Conservation (phyloP, 108 stramenopile genomes). For the Nitzschia palea region DNA sequence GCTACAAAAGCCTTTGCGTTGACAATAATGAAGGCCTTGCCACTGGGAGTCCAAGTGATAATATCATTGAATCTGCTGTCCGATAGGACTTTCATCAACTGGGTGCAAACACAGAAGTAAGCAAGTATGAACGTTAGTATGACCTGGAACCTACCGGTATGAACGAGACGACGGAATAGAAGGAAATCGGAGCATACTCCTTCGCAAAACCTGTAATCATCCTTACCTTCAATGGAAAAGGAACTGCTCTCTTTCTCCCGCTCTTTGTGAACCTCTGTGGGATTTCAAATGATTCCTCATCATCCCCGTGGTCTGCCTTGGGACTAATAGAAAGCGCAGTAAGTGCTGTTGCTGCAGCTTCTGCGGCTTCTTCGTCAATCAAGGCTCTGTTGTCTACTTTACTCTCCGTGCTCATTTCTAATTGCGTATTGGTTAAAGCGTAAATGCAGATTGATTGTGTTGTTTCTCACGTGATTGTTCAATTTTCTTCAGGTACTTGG, state of each 20-base stretch:
- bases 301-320: not conserved
- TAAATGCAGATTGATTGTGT: constrained; percentile 2
- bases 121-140: too few species aligned
- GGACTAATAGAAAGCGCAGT: constrained; percentile 4
- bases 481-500: too few species aligned
- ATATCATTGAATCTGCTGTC: constrained; percentile 33
- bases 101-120: not conserved
- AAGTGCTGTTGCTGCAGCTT: constrained; percentile 9
- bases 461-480: too few species aligned
- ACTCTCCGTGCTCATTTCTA: not conserved
- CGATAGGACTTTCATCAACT: constrained; percentile 58
- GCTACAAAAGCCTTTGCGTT: constrained; percentile 41
- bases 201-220: too few species aligned
- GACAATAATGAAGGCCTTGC: constrained; percentile 51
- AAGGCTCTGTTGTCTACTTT: not conserved
- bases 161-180: not conserved
- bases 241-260: constrained; percentile 41
- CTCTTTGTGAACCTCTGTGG: constrained; percentile 53
- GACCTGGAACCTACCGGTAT: too few species aligned
- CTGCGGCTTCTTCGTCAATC: constrained; percentile 10
- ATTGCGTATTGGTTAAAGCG: not conserved
- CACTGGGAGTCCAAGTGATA: constrained; percentile 55
- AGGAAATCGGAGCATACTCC: not conserved
- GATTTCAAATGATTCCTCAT: constrained; percentile 26
- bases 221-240: constrained; percentile 44